Conservation (phyloP, 1,284 basidiomycete species). For the Rhodotorula sp. region DNA sequence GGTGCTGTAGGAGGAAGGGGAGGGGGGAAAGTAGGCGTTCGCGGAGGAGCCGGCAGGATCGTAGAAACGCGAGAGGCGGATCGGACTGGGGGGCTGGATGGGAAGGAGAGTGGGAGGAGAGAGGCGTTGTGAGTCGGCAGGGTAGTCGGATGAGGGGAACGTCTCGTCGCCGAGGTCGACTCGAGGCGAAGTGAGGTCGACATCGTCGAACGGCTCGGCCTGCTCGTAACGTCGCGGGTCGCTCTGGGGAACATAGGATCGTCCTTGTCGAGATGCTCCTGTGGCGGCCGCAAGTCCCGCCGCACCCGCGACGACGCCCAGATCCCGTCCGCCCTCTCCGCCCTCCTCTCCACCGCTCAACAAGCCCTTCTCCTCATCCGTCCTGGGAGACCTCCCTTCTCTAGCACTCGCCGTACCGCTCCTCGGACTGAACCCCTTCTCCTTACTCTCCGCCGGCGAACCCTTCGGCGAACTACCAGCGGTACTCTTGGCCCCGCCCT, state of each 20-base stretch:
- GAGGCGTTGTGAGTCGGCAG: no score
- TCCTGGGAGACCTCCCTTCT: not conserved
- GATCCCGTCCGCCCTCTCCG: no score
- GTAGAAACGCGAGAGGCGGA: not conserved
- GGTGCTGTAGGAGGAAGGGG: not conserved
- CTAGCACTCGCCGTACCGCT: not conserved
- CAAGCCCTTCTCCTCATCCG: not conserved
- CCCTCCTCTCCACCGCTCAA: not conserved
- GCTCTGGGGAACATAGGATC: no score
- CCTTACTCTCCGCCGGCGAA: not conserved
- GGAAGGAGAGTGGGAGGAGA: not conserved
- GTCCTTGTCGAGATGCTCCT: not conserved
- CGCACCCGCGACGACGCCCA: not conserved
- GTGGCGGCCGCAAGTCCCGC: not conserved
- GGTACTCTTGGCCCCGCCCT: not conserved
- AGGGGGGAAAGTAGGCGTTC: not conserved
- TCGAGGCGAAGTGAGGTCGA: slow-evolving; percentile 14
- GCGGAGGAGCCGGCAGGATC: not conserved
- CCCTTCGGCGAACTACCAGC: not conserved
- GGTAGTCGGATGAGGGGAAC: not conserved
- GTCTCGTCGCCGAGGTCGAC: not conserved
- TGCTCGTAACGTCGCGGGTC: not conserved
- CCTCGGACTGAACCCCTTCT: not conserved
- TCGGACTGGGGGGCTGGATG: not conserved
- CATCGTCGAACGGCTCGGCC: slow-evolving; percentile 1